Evolutionary conservation across 1,284 basidiomycete species (phyloP).

Genomic region (Moesziomyces aphidis): DNA sequence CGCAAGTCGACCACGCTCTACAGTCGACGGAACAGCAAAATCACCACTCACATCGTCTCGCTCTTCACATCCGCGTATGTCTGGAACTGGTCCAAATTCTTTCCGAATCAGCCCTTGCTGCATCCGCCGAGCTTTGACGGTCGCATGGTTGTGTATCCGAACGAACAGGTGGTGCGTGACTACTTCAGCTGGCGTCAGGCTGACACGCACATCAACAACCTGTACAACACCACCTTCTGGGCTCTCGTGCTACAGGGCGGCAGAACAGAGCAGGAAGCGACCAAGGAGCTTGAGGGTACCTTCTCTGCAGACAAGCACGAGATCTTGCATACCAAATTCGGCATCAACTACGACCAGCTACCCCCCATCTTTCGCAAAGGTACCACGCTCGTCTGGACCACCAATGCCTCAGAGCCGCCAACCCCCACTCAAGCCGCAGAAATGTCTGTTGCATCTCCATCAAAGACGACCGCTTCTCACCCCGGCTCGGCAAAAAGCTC

Average conservation of each 20-base stretch:
- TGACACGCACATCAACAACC: constrained; percentile 97
- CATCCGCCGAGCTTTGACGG: constrained; percentile 95
- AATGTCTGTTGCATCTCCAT: not conserved
- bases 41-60: constrained; percentile 87
- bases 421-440: not conserved
- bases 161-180: constrained; percentile 79
- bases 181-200: constrained; percentile 97
- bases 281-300: constrained; percentile 80
- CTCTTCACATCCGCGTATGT: constrained; percentile 93
- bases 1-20: constrained; percentile 81
- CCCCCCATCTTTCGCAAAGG: constrained; percentile 85
- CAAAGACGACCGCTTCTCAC: not conserved
- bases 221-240: constrained; percentile 98
- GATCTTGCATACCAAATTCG: constrained; percentile 83
- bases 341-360: constrained; percentile 87
- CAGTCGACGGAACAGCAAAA: constrained; percentile 83
- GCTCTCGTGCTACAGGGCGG: constrained; percentile 85
- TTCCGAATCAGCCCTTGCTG: constrained; percentile 76
- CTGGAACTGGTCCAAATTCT: constrained; percentile 83
- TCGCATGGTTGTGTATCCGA: constrained; percentile 82
- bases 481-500: not conserved
- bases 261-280: constrained; percentile 81
- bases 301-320: constrained; percentile 90
- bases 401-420: not conserved
- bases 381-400: constrained; percentile 79